These are phyloP conservation scores for Hymenoscyphus infarciens DNA, from an alignment of 2,329 filamentous ascomycete species.

Conservation along the genomic window DNA sequence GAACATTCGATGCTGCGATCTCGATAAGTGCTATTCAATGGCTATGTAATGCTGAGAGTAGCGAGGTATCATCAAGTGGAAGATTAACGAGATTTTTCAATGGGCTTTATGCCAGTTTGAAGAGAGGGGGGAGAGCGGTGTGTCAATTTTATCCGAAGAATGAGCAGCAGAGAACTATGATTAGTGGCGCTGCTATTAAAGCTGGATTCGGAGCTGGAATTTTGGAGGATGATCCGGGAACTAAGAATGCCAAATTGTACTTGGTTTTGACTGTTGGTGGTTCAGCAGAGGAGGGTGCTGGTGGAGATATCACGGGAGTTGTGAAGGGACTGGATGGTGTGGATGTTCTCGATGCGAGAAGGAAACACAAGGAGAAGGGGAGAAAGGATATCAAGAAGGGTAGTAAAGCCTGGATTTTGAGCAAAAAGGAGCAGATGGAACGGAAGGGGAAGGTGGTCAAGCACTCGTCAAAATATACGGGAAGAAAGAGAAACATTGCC, in stretches of 20 bases:
- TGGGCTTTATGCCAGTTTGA: slow-evolving; percentile 79
- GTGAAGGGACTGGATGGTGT: slow-evolving; percentile 87
- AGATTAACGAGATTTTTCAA: slow-evolving; percentile 86
- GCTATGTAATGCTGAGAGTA: slow-evolving; percentile 93
- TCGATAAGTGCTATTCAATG: slow-evolving; percentile 96
- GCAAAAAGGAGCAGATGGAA: slow-evolving; percentile 92
- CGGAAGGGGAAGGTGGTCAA: slow-evolving; percentile 94
- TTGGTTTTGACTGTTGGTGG: slow-evolving; percentile 87
- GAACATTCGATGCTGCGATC: slow-evolving; percentile 91
- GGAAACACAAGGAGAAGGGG: slow-evolving; percentile 43
- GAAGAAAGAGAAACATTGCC: slow-evolving; percentile 74
- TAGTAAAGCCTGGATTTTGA: slow-evolving; percentile 77
- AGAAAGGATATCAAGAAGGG: slow-evolving; percentile 68
- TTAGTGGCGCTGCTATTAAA: slow-evolving; percentile 82
- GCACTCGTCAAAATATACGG: slow-evolving; percentile 87
- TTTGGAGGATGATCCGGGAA: slow-evolving; percentile 90
- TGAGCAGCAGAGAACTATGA: slow-evolving; percentile 86
- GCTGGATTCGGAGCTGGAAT: slow-evolving; percentile 95
- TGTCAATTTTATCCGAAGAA: slow-evolving; percentile 99
- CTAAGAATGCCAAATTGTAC: slow-evolving; percentile 96
- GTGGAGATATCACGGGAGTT: slow-evolving; percentile 84
- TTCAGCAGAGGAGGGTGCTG: slow-evolving; percentile 44
- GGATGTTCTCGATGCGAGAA: slow-evolving; percentile 55
- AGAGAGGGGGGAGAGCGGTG: slow-evolving; percentile 81
- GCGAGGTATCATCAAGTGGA: slow-evolving; percentile 75